Base-by-base conservation (phyloP, 2,329 filamentous ascomycete species). In the Aspergillus vadensis region DNA sequence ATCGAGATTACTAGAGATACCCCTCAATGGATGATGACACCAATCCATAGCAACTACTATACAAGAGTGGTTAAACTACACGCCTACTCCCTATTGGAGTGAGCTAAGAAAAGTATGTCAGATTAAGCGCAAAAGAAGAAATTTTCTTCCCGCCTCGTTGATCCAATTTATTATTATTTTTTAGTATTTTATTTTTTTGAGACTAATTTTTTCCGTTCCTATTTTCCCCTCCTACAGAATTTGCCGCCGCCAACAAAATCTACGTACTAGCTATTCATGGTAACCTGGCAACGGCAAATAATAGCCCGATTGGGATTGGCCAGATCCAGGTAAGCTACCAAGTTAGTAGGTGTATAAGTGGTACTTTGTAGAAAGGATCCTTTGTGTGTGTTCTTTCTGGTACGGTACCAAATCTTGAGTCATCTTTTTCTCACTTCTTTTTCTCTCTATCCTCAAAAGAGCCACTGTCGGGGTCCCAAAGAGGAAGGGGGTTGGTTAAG, bases 291-390 rank as follows among this genome's bases (percentile, higher is more conserved):
- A 59, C 53, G 55, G 61, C 53, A 59, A 54, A 54, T 57, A 63
- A 65, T 59, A 50, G 50, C 53, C 56, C 39, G 30, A 54, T 61
- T 50, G 25, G 61, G 63, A 61, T 63, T 63, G 63, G 58, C 21
- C 30, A 17, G 12, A 53, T 49, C 55, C 59, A 63, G 58, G 63
- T 65, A 61, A 61, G 61, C 56, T 61, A 36, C 12, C 32, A 36
- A 15, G 4, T 15, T 36, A 14, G 32, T 6, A 36, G 32, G 32
- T 14, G 32, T 14, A 36, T 5, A 36, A 27, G 25, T 27, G 25
- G 32, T 14, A 36, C 32, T 36, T 36, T 36, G 32, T 36, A 15
- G 12, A 12, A 59, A 48, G 15, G 15, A 44, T 55, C 43, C 25
- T 55, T 55, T 41, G n/a, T 50, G 41, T 58, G 23, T 32, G 39